Evolutionary conservation across 1,284 basidiomycete species (phyloP).

Genomic region (Neotropicomus parvogracilis): DNA sequence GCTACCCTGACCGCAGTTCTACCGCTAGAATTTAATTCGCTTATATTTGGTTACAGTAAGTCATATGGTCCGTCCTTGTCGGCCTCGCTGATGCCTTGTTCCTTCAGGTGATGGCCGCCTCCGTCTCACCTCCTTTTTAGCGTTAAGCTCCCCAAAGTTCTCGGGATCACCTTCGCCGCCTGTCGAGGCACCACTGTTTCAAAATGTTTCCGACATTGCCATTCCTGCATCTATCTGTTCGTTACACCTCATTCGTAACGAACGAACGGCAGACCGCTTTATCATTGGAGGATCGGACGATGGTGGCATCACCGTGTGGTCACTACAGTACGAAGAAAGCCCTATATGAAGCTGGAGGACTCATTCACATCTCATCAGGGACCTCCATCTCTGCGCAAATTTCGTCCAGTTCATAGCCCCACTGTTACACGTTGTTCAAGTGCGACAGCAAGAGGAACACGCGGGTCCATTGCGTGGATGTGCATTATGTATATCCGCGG

Average conservation of each 20-base stretch:
- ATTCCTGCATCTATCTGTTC: constrained; percentile 48
- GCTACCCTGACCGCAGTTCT: constrained; percentile 44
- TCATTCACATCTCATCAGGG: constrained; percentile 36
- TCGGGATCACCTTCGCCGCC: constrained; percentile 1
- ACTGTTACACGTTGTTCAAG: constrained; percentile 54
- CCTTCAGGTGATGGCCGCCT: constrained; percentile 57
- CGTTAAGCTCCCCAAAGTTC: constrained; percentile 16
- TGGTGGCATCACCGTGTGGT: constrained; percentile 73
- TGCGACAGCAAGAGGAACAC: constrained; percentile 50
- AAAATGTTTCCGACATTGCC: constrained; percentile 41
- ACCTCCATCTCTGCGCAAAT: constrained; percentile 58
- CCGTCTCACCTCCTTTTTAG: constrained; percentile 40
- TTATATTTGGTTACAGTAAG: constrained; percentile 64
- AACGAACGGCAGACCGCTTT: constrained; percentile 52
- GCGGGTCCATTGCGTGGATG: constrained; percentile 66
- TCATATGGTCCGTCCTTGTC: background rate
- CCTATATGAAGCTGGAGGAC: constrained; percentile 18
- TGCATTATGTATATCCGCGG: constrained; percentile 68
- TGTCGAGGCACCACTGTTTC: constrained; percentile 15
- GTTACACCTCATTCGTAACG: constrained; percentile 53
- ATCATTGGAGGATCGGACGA: constrained; percentile 72
- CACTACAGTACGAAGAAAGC: constrained; percentile 43
- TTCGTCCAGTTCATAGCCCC: constrained; percentile 71
- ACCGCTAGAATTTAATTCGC: constrained; percentile 51
- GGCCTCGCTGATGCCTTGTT: background rate